These are phyloP conservation scores for Immersiella caudata DNA, from an alignment of 495 filamentous ascomycete genomes.

Conservation along the genomic window DNA sequence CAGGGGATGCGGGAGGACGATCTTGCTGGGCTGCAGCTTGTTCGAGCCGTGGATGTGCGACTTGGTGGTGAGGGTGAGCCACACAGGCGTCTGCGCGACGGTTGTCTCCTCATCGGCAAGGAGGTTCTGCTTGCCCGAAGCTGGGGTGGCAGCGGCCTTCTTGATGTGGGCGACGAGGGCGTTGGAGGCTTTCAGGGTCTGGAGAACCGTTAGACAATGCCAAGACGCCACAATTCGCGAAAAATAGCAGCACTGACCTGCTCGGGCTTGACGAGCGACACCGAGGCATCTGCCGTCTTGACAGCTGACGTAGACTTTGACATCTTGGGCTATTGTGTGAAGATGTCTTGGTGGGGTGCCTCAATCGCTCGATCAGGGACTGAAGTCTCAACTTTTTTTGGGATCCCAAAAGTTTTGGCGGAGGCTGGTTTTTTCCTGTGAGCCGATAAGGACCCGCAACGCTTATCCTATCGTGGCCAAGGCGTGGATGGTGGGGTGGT, in stretches of 20 bases:
- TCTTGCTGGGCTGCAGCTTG: conserved; percentile 69
- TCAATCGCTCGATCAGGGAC: conserved; percentile 5
- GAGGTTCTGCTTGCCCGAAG: conserved; percentile 70
- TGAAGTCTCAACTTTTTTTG: conserved; percentile 27
- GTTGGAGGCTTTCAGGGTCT: conserved; percentile 78
- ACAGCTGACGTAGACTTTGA: conserved; percentile 32
- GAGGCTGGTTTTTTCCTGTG: conserved; percentile 22
- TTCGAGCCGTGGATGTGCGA: conserved; percentile 58
- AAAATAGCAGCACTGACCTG: conserved; percentile 39
- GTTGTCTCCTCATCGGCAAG: conserved; percentile 63
- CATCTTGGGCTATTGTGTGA: conserved; percentile 29
- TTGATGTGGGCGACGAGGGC: conserved; percentile 82
- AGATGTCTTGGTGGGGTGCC: conserved; percentile 25
- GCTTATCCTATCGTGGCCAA: conserved; percentile 1
- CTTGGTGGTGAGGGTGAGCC: conserved; percentile 87
- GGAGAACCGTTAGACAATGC: background rate
- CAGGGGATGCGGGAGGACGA: conserved; percentile 68
- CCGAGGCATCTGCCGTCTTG: conserved; percentile 35
- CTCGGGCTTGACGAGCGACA: conserved; percentile 46
- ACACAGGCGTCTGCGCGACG: conserved; percentile 61
- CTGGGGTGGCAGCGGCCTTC: conserved; percentile 56
- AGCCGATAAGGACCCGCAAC: conserved; percentile 9
- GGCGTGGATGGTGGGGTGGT: conserved; percentile 6
- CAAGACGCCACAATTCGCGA: background rate
- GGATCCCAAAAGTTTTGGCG: conserved; percentile 33